A percentile compares a stretch with the other conserved stretches of the same genome.
These are phyloP conservation scores for Candida corydali DNA, from an alignment of 805 yeast species.

Conservation along the genomic window DNA sequence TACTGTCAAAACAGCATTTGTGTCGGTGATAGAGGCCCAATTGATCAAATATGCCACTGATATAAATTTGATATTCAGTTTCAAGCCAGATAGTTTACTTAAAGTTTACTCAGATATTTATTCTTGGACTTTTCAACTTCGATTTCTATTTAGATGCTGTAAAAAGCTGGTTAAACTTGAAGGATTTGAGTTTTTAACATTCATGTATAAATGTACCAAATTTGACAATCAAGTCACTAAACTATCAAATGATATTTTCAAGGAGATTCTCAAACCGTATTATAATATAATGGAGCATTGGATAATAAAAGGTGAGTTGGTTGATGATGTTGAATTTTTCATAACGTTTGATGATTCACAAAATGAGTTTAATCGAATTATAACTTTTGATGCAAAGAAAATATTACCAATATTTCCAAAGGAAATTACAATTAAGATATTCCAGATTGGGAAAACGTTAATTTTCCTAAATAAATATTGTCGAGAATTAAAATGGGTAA, in stretches of 20 bases:
- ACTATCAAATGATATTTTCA: constrained; percentile 28
- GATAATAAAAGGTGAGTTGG: constrained; percentile 64
- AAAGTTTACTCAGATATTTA: constrained; percentile 38
- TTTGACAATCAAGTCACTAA: constrained; percentile 63
- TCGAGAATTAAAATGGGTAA: constrained; percentile 63
- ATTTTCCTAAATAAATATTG: constrained; percentile 63
- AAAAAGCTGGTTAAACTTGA: constrained; percentile 24
- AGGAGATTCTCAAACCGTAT: constrained; percentile 53
- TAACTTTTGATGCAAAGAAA: constrained; percentile 25
- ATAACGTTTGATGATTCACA: constrained; percentile 29
- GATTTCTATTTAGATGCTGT: constrained; percentile 50
- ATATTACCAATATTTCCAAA: constrained; percentile 39
- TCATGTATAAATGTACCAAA: constrained; percentile 44
- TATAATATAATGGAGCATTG: constrained; percentile 57
- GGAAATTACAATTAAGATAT: constrained; percentile 35
- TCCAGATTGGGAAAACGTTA: constrained; percentile 68
- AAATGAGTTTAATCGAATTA: constrained; percentile 30
- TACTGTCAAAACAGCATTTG: constrained; percentile 60
- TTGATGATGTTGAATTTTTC: constrained; percentile 63
- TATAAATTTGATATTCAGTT: constrained; percentile 31
- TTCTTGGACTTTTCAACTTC: constrained; percentile 51
- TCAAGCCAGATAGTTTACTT: constrained; percentile 25
- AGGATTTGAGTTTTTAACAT: constrained; percentile 53
- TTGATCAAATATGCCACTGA: constrained; percentile 29
- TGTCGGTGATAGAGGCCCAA: constrained; percentile 43